Conservation (phyloP, 257 asterid species). For the Solanum bulbocastanum region DNA sequence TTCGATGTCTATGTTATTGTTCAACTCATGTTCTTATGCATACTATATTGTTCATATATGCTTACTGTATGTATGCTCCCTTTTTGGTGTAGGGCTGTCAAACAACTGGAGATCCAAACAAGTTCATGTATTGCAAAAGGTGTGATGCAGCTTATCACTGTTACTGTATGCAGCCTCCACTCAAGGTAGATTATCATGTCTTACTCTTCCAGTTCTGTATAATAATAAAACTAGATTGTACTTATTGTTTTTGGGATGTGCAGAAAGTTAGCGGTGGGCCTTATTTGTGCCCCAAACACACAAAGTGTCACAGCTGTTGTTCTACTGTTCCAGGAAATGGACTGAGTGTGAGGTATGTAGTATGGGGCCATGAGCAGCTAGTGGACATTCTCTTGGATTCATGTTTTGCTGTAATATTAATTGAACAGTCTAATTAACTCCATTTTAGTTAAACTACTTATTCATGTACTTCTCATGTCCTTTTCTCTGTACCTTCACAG, state of each 20-base stretch:
- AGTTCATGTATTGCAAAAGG: slow-evolving; percentile 94
- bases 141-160: slow-evolving; percentile 93
- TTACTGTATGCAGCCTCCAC: slow-evolving; percentile 97
- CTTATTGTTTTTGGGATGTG: slow-evolving; percentile 14
- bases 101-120: slow-evolving; percentile 87
- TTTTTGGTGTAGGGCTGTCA: slow-evolving; percentile 57
- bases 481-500: not conserved
- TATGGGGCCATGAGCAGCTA: not conserved
- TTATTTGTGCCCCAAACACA: slow-evolving; percentile 91
- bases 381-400: not conserved
- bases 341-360: slow-evolving; percentile 68
- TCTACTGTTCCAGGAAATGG: slow-evolving; percentile 97
- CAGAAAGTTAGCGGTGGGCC: slow-evolving; percentile 93
- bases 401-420: not conserved
- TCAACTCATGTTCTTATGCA: not conserved
- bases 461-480: not conserved
- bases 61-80: not conserved
- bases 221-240: not conserved
- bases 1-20: not conserved
- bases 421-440: not conserved
- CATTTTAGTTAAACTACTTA: not conserved
- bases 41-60: not conserved
- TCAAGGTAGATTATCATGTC: slow-evolving; percentile 48
- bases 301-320: slow-evolving; percentile 88
- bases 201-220: not conserved